Conservation (phyloP, 768 basidiomycete species). For the Galerina marginata region DNA sequence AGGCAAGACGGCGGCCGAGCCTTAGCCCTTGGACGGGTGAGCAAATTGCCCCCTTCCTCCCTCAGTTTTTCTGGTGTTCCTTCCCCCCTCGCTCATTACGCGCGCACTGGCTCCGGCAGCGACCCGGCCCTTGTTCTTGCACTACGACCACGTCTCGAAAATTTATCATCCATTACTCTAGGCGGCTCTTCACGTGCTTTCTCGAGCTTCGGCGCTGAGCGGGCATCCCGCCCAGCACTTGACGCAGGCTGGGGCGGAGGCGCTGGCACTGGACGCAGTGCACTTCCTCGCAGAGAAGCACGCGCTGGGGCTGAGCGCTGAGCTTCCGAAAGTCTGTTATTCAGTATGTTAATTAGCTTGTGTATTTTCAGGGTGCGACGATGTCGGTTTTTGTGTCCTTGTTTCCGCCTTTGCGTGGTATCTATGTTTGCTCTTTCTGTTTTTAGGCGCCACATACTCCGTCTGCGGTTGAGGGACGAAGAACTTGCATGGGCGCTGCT, state of each 20-base stretch:
- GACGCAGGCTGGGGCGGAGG: constrained; percentile 54
- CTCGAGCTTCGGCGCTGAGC: constrained; percentile 38
- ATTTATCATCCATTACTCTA: constrained; percentile 51
- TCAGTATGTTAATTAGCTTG: constrained; percentile 54
- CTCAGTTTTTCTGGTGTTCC: neutral
- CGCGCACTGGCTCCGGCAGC: constrained; percentile 46
- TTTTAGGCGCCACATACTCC: constrained; percentile 41
- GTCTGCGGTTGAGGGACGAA: constrained; percentile 44
- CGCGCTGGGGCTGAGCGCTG: constrained; percentile 43
- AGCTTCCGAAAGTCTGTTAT: constrained; percentile 55
- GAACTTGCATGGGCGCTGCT: constrained; percentile 44
- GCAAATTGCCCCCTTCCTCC: constrained; percentile 3
- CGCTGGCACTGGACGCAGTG: constrained; percentile 47
- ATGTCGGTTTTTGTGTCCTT: constrained; percentile 34
- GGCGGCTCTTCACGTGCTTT: constrained; percentile 48
- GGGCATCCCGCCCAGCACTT: constrained; percentile 50
- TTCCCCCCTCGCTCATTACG: no score
- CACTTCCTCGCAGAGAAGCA: constrained; percentile 51
- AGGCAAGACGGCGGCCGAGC: constrained; percentile 40
- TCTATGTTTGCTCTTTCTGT: no score
- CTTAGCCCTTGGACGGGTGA: constrained; percentile 47
- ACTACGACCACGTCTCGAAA: constrained; percentile 42
- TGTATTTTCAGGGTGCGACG: constrained; percentile 42
- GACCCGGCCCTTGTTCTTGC: constrained; percentile 45
- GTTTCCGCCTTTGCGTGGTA: no score